Evolutionary conservation across 2,329 filamentous ascomycete genomes (phyloP).

Genomic region (Xylariales sp.): DNA sequence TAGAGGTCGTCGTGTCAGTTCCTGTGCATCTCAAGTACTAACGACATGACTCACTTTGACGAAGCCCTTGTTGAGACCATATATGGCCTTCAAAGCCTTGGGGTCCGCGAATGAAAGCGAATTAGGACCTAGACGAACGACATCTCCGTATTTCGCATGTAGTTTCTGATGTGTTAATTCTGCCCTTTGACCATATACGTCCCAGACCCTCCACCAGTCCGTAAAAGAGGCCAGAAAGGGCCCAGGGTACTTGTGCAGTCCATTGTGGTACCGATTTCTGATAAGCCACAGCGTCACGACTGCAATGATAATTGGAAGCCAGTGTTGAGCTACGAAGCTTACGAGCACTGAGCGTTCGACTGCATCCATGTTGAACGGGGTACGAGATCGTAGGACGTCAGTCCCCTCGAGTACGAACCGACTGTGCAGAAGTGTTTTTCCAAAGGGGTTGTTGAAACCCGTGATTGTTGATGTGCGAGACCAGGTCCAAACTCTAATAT

Average conservation of each 20-base stretch:
- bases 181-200: conserved; percentile 60
- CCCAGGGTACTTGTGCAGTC: conserved; percentile 68
- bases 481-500: too few relatives aligned
- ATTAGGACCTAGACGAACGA: conserved; percentile 73
- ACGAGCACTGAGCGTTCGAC: conserved; percentile 31
- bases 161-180: conserved; percentile 64
- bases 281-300: conserved; percentile 35
- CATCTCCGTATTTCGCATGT: conserved; percentile 66
- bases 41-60: conserved; percentile 53
- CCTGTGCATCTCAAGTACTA: background rate
- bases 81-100: conserved; percentile 68
- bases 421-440: too few relatives aligned
- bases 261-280: conserved; percentile 47
- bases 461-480: too few relatives aligned
- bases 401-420: too few relatives aligned
- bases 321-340: conserved; percentile 34
- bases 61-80: conserved; percentile 78
- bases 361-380: conserved; percentile 16
- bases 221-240: conserved; percentile 63
- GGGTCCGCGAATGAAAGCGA: conserved; percentile 69
- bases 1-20: conserved; percentile 26
- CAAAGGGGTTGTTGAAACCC: conserved; percentile 20
- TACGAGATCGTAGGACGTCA: too few relatives aligned
- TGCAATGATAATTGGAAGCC: conserved; percentile 33
- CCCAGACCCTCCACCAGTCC: conserved; percentile 70